phyloP scores from a whole-genome alignment of 345 rosid genomes.

The Laguncularia racemosa region DNA sequence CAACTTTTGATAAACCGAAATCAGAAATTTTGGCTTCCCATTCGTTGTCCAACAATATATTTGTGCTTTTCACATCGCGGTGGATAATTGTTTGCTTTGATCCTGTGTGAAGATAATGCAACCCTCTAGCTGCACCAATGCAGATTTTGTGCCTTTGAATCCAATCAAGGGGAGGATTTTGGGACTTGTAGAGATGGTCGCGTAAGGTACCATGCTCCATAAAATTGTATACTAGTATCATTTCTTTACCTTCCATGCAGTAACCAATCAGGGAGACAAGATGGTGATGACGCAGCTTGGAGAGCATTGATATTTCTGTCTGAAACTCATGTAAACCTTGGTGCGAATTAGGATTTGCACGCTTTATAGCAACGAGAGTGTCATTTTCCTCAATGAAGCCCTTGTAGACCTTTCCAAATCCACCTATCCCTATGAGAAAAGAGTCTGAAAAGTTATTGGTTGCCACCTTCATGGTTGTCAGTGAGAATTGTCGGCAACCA shows the following conservation, averaged over 20 bases:
- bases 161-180: constrained; percentile 24
- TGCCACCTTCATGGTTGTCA: constrained; percentile 19
- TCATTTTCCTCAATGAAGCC: constrained; percentile 20
- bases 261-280: constrained; percentile 33
- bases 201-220: constrained; percentile 20
- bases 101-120: constrained; percentile 26
- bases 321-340: constrained; percentile 33
- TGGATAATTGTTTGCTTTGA: constrained; percentile 16
- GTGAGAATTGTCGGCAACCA: constrained; percentile 22
- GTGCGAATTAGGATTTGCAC: constrained; percentile 24
- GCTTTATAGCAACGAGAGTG: constrained; percentile 30
- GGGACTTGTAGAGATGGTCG: constrained; percentile 17
- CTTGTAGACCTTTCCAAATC: constrained; percentile 34
- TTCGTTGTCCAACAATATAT: constrained; percentile 14
- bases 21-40: constrained; percentile 15
- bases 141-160: constrained; percentile 31
- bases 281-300: constrained; percentile 29
- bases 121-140: constrained; percentile 29
- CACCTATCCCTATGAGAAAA: constrained; percentile 23
- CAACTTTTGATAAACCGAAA: constrained; percentile 19
- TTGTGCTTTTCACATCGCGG: constrained; percentile 18
- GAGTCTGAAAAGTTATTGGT: constrained; percentile 21
- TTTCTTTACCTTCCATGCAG: constrained; percentile 30
- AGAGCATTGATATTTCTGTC: constrained; percentile 32
- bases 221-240: constrained; percentile 37